These are phyloP conservation scores for Camelina laxa DNA, from an alignment of 345 rosid species.

Conservation along the genomic window DNA sequence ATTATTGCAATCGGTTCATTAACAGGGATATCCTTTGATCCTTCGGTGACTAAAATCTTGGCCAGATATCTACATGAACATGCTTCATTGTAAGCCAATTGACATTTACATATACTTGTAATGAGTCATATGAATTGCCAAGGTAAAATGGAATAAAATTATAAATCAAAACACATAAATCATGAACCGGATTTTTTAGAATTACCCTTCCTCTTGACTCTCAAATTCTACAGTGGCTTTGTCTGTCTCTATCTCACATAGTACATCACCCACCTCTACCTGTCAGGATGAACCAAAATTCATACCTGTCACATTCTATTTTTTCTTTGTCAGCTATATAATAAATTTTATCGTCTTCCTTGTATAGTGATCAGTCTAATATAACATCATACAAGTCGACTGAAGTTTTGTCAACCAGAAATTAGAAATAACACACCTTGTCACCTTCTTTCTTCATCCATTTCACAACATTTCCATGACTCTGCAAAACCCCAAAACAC, in stretches of 20 bases:
- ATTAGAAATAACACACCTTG: constrained; percentile 57
- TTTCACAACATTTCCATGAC: constrained; percentile 88
- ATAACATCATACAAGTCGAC: constrained; percentile 16
- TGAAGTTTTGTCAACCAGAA: constrained; percentile 23
- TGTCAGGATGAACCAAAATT: constrained; percentile 50
- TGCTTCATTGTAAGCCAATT: constrained; percentile 35
- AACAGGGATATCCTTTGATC: constrained; percentile 89
- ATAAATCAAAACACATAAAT: constrained; percentile 26
- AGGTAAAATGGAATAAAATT: background rate
- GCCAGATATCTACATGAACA: constrained; percentile 77
- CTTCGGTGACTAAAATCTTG: constrained; percentile 81
- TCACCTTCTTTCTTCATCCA: constrained; percentile 99
- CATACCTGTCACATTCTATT: constrained; percentile 36
- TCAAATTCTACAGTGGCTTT: constrained; percentile 96
- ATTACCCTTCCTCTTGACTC: constrained; percentile 96
- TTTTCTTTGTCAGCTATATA: constrained; percentile 24
- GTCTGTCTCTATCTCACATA: constrained; percentile 97
- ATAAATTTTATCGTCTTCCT: background rate
- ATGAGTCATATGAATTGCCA: constrained; percentile 24
- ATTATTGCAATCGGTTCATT: constrained; percentile 87
- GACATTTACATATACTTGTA: constrained; percentile 14
- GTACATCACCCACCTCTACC: constrained; percentile 92
- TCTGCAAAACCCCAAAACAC: constrained; percentile 59
- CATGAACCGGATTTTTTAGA: constrained; percentile 24
- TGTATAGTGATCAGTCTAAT: constrained; percentile 31